phyloP scores from a whole-genome alignment of 257 asterid genomes.

The Solanum chiquidenum region DNA sequence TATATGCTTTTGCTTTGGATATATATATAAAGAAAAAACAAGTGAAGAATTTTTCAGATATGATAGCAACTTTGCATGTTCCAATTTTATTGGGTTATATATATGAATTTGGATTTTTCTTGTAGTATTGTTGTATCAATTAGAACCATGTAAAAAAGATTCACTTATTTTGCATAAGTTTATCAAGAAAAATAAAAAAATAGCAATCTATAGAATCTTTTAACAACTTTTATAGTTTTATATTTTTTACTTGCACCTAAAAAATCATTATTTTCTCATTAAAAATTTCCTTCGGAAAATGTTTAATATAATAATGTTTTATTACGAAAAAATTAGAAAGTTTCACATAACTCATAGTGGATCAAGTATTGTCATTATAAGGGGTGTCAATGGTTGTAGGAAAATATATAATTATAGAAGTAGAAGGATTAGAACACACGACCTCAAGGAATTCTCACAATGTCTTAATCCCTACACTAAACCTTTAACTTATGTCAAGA shows the following conservation, averaged over 20 bases:
- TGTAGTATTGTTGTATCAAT: neutral
- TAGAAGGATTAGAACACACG: too few species aligned
- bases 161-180: neutral
- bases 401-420: too few species aligned
- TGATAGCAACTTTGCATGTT: neutral
- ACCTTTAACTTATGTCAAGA: too few species aligned
- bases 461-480: too few species aligned
- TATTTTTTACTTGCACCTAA: neutral
- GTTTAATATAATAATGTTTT: neutral
- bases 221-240: neutral
- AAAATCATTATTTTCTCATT: neutral
- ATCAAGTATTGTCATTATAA: too few species aligned
- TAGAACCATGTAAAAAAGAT: neutral
- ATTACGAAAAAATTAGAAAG: neutral
- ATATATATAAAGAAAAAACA: neutral
- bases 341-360: too few species aligned
- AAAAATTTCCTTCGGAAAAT: fast-evolving
- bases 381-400: too few species aligned
- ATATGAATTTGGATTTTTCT: neutral
- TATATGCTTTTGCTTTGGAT: neutral
- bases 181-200: neutral
- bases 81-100: neutral
- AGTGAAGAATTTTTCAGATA: neutral
- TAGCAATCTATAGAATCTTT: neutral
- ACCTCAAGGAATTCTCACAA: too few species aligned